These are phyloP conservation scores for Botrytis cinerea DNA, from an alignment of 2,329 filamentous ascomycete genomes.

Conservation along the genomic window DNA sequence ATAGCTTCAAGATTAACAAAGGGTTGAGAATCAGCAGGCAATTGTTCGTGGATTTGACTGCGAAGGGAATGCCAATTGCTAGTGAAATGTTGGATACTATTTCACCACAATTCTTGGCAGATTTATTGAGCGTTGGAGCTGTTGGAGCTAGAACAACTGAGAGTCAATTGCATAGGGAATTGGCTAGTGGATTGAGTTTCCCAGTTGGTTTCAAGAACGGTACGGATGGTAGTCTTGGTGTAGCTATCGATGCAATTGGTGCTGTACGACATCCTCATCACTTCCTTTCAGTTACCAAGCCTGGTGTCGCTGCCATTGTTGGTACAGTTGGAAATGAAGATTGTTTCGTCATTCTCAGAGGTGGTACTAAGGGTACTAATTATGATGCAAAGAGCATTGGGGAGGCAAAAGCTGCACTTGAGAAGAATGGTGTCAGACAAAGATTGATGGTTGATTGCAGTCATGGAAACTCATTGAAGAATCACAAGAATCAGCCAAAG, in stretches of 20 bases:
- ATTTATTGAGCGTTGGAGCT: constrained; percentile 87
- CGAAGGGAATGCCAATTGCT: constrained; percentile 91
- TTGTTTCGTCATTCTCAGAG: constrained; percentile 93
- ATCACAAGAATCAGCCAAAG: constrained; percentile 96
- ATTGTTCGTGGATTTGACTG: constrained; percentile 89
- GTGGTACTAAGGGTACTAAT: constrained; percentile 91
- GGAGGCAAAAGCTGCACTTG: constrained; percentile 77
- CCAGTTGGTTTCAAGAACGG: constrained; percentile 99
- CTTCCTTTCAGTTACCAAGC: constrained; percentile 97
- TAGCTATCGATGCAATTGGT: constrained; percentile 94
- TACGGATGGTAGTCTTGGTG: constrained; percentile 84
- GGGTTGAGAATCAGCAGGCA: constrained; percentile 83
- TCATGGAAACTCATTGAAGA: constrained; percentile 93
- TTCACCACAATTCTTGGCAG: constrained; percentile 93
- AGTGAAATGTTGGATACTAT: constrained; percentile 99
- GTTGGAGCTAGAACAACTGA: constrained; percentile 97
- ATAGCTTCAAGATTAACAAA: constrained; percentile 99
- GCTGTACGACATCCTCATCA: constrained; percentile 90
- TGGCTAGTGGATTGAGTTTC: constrained; percentile 92
- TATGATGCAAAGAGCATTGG: constrained; percentile 84
- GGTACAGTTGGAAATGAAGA: constrained; percentile 94
- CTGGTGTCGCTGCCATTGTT: constrained; percentile 90
- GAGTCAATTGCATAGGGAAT: constrained; percentile 90
- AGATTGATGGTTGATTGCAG: constrained; percentile 97
- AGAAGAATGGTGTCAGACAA: constrained; percentile 70